phyloP scores from a whole-genome alignment of 768 basidiomycete genomes.

The Cystoderma amianthinum region DNA sequence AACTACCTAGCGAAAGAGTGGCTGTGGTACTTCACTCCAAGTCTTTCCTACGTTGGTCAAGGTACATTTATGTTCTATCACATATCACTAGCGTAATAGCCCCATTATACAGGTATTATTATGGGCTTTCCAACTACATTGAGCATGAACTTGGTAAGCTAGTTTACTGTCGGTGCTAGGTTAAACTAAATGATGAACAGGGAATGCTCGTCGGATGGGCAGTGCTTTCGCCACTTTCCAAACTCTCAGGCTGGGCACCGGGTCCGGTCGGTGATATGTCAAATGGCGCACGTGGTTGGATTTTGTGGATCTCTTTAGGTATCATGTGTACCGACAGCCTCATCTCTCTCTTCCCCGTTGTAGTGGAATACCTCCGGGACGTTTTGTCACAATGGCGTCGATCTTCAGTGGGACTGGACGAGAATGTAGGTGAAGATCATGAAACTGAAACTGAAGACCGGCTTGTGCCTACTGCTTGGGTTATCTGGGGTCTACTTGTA shows the following conservation, averaged over 20 bases:
- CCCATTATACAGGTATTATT: constrained; percentile 62
- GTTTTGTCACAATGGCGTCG: constrained; percentile 16
- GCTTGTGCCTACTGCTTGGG: constrained; percentile 79
- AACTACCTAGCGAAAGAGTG: constrained; percentile 77
- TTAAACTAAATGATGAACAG: too few relatives aligned
- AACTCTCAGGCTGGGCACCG: constrained; percentile 84
- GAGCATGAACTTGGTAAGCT: constrained; percentile 83
- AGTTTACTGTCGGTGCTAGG: too few relatives aligned
- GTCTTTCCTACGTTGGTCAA: constrained; percentile 89
- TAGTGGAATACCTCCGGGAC: constrained; percentile 42
- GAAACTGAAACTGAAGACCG: constrained; percentile 76
- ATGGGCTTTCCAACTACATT: constrained; percentile 96
- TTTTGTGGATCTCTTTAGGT: constrained; percentile 92
- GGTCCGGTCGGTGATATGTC: constrained; percentile 86
- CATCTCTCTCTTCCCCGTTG: constrained; percentile 77
- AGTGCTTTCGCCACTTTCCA: constrained; percentile 83
- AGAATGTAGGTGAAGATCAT: constrained; percentile 31
- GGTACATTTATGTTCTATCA: constrained; percentile 34
- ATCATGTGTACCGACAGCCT: constrained; percentile 94
- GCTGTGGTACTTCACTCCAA: constrained; percentile 93
- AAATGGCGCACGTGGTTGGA: constrained; percentile 89
- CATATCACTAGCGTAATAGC: not conserved
- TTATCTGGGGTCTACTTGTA: constrained; percentile 52
- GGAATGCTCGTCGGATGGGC: constrained; percentile 99
- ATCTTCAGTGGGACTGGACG: constrained; percentile 13